Evolutionary conservation across 2,329 filamentous ascomycete species (phyloP), one percentile per base, ranked within the genome.

Genomic region (Penicillium vulpinum): DNA sequence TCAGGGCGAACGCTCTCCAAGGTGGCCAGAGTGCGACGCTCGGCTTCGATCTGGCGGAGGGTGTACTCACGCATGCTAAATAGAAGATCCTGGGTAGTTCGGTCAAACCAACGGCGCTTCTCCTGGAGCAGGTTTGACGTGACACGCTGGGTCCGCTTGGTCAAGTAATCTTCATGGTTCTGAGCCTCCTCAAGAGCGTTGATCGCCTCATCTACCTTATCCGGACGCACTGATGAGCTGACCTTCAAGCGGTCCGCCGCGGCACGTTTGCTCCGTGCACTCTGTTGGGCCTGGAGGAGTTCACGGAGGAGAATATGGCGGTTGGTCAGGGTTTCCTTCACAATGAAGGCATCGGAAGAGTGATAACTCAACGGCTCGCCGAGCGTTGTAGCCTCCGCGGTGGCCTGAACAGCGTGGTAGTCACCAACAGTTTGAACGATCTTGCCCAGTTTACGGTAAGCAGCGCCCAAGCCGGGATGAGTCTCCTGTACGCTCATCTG

Each of bases 181-280:
- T 89, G 84, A 4, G 94, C 94, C 70, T 97, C 94, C 61, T 96
- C 92, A 5, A 97, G 83, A 5, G 91, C 85, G 18, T 87, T 83
- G 68, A 99, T 95, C n/a, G 94, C 94, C 76, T 99, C 94, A 72
- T 99, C 94, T 28, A 97, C 94, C 78, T 97, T 99, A 71, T 99
- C 94, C 35, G 89, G 85, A 60, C 91, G 89, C 35, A 99, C 92
- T 56, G 87, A 94, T 16, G 90, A 89, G 73, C 87, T 91, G 18
- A 88, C 86, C 72, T 95, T 96, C 59, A 99, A 83, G 43, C 94
- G 86, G 73, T 97, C 92, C 1, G 92, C 92, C 1, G 92, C 91
- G 61, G 88, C 86, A 38, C 94, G 85, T 74, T 92, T 94, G 75
- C 86, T 90, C 61, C 90, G 87, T 1, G 92, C 92, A 22, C 81